Conservation (phyloP, 495 filamentous ascomycete genomes). For the Letharia columbiana region DNA sequence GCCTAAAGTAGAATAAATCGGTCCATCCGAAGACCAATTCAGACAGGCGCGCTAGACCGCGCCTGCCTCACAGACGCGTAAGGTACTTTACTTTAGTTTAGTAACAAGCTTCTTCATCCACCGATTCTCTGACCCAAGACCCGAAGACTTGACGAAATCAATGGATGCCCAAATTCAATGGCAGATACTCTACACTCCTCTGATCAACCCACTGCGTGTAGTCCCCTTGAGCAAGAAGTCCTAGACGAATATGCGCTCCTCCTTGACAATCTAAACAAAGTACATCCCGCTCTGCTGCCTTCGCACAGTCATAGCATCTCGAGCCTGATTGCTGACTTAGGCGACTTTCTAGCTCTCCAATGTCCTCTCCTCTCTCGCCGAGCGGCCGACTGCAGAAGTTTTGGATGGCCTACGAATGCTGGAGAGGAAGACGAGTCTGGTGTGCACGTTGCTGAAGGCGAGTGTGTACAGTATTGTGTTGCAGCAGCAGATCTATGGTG, state of each 20-base stretch:
- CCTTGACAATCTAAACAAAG: conserved; percentile 85
- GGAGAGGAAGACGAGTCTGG: conserved; percentile 87
- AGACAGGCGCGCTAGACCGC: neutral
- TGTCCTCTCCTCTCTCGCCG: conserved; percentile 52
- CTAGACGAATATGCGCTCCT: conserved; percentile 86
- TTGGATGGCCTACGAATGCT: conserved; percentile 78
- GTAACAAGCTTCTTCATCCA: neutral
- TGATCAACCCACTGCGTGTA: conserved; percentile 32
- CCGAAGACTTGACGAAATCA: too few relatives aligned
- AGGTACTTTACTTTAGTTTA: neutral
- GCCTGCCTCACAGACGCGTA: neutral
- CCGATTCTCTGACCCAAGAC: too few relatives aligned
- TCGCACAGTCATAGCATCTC: neutral
- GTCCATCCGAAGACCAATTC: too few relatives aligned
- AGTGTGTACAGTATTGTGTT: conserved; percentile 97
- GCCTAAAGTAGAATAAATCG: too few relatives aligned
- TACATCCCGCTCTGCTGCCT: conserved; percentile 28
- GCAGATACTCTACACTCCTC: neutral
- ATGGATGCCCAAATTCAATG: neutral
- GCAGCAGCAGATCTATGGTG: conserved; percentile 76
- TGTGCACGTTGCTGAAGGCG: conserved; percentile 92
- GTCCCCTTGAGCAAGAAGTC: conserved; percentile 85
- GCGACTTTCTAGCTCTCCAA: conserved; percentile 39
- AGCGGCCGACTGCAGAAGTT: conserved; percentile 57
- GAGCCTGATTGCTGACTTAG: conserved; percentile 18